Evolutionary conservation across 2,329 filamentous ascomycete genomes (phyloP).

Genomic region (Sporothrix mexicana): DNA sequence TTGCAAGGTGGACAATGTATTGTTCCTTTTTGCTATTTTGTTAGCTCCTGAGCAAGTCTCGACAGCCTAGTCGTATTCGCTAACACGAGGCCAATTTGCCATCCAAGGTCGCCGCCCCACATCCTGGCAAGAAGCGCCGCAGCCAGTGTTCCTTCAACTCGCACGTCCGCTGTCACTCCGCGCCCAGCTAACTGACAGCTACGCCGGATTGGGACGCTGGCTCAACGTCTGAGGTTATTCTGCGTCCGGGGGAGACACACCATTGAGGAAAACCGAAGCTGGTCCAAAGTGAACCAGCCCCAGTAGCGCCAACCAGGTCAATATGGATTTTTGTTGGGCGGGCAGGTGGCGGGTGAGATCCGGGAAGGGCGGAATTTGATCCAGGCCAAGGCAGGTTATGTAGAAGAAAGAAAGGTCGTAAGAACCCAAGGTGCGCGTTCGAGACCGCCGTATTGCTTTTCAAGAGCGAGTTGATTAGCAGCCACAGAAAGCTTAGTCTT

Average conservation of each 20-base stretch:
- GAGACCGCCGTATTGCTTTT: slow-evolving; percentile 1
- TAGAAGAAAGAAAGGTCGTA: not conserved
- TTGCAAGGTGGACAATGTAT: not conserved
- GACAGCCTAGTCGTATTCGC: slow-evolving; percentile 23
- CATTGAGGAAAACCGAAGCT: slow-evolving; percentile 8
- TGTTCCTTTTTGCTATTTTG: slow-evolving; percentile 7
- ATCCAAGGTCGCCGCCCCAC: not conserved
- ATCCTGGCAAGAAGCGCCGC: slow-evolving; percentile 3
- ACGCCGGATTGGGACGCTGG: not conserved
- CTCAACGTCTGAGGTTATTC: slow-evolving; percentile 5
- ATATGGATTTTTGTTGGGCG: not conserved
- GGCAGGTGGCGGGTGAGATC: not conserved
- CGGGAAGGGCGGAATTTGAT: not conserved
- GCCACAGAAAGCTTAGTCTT: slow-evolving; percentile 14
- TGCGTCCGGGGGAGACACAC: not conserved
- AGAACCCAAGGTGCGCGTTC: not conserved
- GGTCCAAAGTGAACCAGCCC: not conserved
- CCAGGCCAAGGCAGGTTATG: not conserved
- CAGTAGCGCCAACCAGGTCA: not conserved
- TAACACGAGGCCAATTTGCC: slow-evolving; percentile 11
- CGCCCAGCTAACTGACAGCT: slow-evolving; percentile 17
- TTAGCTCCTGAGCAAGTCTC: slow-evolving; percentile 1
- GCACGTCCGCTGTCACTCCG: slow-evolving; percentile 20
- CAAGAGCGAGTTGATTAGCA: not conserved
- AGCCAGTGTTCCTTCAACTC: slow-evolving; percentile 4